Base-by-base conservation (phyloP, 2,329 filamentous ascomycete species). In the Chaetomiaceae sp. region DNA sequence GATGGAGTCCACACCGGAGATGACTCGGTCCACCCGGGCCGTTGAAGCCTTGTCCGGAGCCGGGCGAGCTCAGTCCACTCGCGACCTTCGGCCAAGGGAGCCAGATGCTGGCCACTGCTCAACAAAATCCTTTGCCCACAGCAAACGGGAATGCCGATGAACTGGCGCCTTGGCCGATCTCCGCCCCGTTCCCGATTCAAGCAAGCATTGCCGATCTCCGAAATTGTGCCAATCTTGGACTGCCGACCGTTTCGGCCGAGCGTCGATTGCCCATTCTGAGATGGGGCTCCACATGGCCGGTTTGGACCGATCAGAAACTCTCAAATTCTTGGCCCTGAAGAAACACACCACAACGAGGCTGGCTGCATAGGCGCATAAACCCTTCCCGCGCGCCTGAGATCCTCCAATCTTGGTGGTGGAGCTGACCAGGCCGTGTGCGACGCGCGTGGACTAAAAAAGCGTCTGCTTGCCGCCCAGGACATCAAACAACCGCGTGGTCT, bases 141-240 rank as follows among this genome's bases (percentile, higher is more conserved):
- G 15, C 47, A 20, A 20, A 43, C 37, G 51, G 50, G 23, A 31
- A 53, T 27, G 43, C 51, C 31, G 51, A 53, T 27, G 25, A 9
- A 44, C 37, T 36, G 6, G 31, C 15, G 51, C 15, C 34, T 52
- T 47, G 37, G 29, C 27, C 17, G 19, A 20, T 39, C 36, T 42
- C 34, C 43, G 20, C 42, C 47, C 36, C 27, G 12, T 27, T 31
- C 47, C 29, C n/a, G 7, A 22, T 31, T 27, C 15, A 17, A 47
- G 17, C 14, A 25, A 14, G 37, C 17, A 43, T 27, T 47, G 53
- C 53, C 42, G 31, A 47, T 55, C 40, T 51, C 47, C 36, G 53
- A 51, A 23, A 55, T 55, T 55, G 46, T 7, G 46, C 46, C 46
- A 54, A 54, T 54, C 29, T 49, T 49, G 40, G 22, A 20, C 22